A percentile compares a stretch with the other conserved stretches of the same genome.
Conservation (phyloP, 441 rosid genomes). For the Populus tomentosa region DNA sequence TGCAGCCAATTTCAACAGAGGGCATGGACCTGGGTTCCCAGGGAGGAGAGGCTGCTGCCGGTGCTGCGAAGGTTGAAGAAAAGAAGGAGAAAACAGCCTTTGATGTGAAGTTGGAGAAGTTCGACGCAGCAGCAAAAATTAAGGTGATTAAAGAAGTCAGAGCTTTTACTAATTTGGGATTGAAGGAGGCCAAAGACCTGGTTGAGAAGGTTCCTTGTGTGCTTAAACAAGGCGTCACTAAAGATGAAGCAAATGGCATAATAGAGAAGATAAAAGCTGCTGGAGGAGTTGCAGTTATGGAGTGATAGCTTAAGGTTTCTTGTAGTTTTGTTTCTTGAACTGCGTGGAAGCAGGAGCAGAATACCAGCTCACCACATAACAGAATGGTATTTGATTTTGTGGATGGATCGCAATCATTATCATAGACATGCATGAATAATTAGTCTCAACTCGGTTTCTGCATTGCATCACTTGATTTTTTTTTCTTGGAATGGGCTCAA, state of each 20-base stretch:
- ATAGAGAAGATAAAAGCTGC: slow-evolving; percentile 59
- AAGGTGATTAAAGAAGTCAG: slow-evolving; percentile 75
- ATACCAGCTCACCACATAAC: neutral
- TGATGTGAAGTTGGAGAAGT: slow-evolving; percentile 72
- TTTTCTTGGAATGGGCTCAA: neutral
- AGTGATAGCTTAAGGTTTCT: slow-evolving; percentile 25
- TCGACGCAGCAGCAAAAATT: slow-evolving; percentile 53
- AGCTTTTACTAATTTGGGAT: slow-evolving; percentile 52
- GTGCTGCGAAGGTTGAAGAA: slow-evolving; percentile 39
- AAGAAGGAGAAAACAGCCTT: slow-evolving; percentile 61
- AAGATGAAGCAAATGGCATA: slow-evolving; percentile 63
- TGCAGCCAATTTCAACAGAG: slow-evolving; percentile 41
- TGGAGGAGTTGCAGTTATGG: slow-evolving; percentile 66
- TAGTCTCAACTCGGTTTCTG: slow-evolving; percentile 1
- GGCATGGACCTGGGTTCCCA: slow-evolving; percentile 42
- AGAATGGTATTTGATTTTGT: neutral
- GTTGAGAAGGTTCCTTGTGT: slow-evolving; percentile 64
- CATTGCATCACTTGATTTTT: neutral
- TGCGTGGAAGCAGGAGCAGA: neutral
- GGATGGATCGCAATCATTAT: neutral
- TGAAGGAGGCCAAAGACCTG: slow-evolving; percentile 75
- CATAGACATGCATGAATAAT: slow-evolving; percentile 4
- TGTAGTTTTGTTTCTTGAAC: neutral
- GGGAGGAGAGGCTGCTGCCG: slow-evolving; percentile 33
- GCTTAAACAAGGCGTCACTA: slow-evolving; percentile 71